Evolutionary conservation across 768 basidiomycete genomes (phyloP).

Genomic region (Mrakia frigida): DNA sequence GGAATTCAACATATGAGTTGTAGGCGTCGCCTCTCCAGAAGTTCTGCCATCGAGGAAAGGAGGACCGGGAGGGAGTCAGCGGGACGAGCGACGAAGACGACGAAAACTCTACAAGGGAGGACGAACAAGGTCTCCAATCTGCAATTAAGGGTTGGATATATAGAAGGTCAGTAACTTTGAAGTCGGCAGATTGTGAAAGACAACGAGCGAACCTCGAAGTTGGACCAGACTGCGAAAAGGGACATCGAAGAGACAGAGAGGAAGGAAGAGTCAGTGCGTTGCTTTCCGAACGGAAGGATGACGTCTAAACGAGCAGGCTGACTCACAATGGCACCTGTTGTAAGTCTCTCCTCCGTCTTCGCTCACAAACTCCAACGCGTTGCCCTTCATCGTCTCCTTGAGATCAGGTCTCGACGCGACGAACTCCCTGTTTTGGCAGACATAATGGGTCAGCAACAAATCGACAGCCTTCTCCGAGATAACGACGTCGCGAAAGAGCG

Average conservation of each 20-base stretch:
- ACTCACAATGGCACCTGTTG: conserved; percentile 45
- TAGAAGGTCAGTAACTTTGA: conserved; percentile 29
- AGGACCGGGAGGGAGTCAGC: neutral
- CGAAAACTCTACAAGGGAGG: neutral
- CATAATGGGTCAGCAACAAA: neutral
- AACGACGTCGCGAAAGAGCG: too few species aligned
- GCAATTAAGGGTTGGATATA: conserved; percentile 46
- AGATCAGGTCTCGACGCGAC: conserved; percentile 29
- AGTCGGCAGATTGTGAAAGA: neutral
- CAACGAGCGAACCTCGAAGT: conserved; percentile 69
- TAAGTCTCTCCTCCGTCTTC: conserved; percentile 67
- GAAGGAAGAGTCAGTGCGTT: conserved; percentile 9
- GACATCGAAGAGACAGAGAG: neutral
- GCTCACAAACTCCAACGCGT: conserved; percentile 69
- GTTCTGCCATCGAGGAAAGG: conserved; percentile 42
- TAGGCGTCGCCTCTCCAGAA: conserved; percentile 82
- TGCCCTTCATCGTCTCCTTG: conserved; percentile 46
- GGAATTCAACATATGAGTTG: conserved; percentile 70
- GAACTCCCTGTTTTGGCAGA: conserved; percentile 40
- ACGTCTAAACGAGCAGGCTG: neutral
- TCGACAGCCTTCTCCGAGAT: neutral
- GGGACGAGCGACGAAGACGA: neutral
- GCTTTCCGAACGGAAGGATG: conserved; percentile 3
- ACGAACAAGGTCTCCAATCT: conserved; percentile 20
- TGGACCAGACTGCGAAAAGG: conserved; percentile 69